Evolutionary conservation across 2,329 filamentous ascomycete species (phyloP), one percentile per base, ranked within the genome.

Genomic region (Trichoderma harzianum): DNA sequence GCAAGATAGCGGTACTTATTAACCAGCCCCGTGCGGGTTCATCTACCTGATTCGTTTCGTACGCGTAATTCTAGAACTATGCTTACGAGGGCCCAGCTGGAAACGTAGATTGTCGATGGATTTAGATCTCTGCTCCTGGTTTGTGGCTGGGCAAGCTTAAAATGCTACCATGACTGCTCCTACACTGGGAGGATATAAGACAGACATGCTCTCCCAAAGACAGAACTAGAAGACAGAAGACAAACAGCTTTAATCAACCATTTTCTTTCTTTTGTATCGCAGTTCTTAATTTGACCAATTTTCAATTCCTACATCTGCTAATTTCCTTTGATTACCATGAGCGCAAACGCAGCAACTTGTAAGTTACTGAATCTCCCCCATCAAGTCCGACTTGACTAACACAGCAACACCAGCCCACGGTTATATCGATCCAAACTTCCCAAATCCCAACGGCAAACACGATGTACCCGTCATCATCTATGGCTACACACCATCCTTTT

Each of bases 401-500:
- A n/a, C 34, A 30, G 24, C 5, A 6, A 30, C n/a, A 26, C 36
- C 36, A 63, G 60, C 34, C 18, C 34, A 78, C 70, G 76, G 84
- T 74, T 87, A 86, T 65, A 78, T 86, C 70, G 85, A 88, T 75
- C 86, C 86, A 39, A 82, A 85, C 77, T 87, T 85, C 71, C 84
- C 86, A 55, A 86, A 84, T 61, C 85, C 85, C 10, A 80, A 81
- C 51, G 82, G 82, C 5, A 75, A 79, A 2, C 81, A 82, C 76
- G 84, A 87, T 76, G 84, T 84, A 2, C 78, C 80, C n/a, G 78
- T 86, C 62, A 84, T 86, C 73, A 86, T 86, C 71, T 86, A 86
- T 75, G 84, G 86, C 74, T 85, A 86, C 79, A 84, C 82, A 3
- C 85, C 85, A 1, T 80, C 80, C n/a, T 80, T 86, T 72, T 78